Conservation (phyloP, 2,329 filamentous ascomycete genomes). For the Trichoderma sp. region DNA sequence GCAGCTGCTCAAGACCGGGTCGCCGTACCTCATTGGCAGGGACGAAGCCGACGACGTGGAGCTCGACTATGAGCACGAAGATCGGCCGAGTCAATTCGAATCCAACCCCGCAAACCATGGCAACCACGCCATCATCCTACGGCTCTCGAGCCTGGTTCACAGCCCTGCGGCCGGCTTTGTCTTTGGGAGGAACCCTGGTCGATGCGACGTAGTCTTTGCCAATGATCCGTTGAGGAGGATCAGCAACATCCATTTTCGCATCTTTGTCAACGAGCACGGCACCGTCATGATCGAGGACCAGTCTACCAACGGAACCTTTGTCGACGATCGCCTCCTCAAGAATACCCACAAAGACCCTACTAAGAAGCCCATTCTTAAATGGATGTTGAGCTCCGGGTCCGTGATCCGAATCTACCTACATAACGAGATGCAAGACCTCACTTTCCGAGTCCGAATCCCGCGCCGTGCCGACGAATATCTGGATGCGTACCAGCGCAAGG, state of each 20-base stretch:
- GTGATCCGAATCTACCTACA: slow-evolving; percentile 69
- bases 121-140: slow-evolving; percentile 72
- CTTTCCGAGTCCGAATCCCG: slow-evolving; percentile 85
- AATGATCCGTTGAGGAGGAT: slow-evolving; percentile 71
- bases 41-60: slow-evolving; percentile 55
- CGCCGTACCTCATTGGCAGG: slow-evolving; percentile 52
- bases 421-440: slow-evolving; percentile 59
- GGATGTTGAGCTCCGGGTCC: slow-evolving; percentile 72
- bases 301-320: slow-evolving; percentile 93
- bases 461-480: slow-evolving; percentile 67
- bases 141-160: slow-evolving; percentile 73
- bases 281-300: slow-evolving; percentile 90
- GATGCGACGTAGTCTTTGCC: slow-evolving; percentile 72
- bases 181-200: slow-evolving; percentile 74
- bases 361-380: slow-evolving; percentile 40
- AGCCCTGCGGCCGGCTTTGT: slow-evolving; percentile 72
- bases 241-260: slow-evolving; percentile 95
- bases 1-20: slow-evolving; percentile 50
- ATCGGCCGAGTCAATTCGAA: slow-evolving; percentile 51
- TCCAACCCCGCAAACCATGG: slow-evolving; percentile 43
- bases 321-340: slow-evolving; percentile 70
- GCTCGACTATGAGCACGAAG: slow-evolving; percentile 54
- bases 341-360: slow-evolving; percentile 40
- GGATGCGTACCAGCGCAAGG: slow-evolving; percentile 66
- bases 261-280: slow-evolving; percentile 83